Evolutionary conservation across 495 filamentous ascomycete genomes (phyloP).

Genomic region (Hypoxylon lienhwacheense): DNA sequence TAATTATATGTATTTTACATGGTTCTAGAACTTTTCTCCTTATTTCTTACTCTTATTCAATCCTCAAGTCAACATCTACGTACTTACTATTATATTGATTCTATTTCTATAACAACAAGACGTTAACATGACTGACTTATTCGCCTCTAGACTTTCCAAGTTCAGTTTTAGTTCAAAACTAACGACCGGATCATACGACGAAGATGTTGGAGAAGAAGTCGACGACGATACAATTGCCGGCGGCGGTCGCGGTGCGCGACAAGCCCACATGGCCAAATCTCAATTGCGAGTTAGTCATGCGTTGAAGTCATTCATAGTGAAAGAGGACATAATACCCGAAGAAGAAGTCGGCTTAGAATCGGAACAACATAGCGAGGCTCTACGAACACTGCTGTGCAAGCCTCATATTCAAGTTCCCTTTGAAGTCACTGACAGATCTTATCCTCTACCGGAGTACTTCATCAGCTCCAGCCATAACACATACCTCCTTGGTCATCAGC

Average conservation of each 20-base stretch:
- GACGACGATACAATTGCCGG: conserved; percentile 49
- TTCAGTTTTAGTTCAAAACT: conserved; percentile 40
- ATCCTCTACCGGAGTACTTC: conserved; percentile 58
- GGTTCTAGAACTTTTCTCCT: not conserved
- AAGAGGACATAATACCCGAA: conserved; percentile 42
- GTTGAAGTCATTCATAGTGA: conserved; percentile 47
- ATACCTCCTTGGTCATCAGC: conserved; percentile 58
- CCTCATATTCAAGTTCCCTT: conserved; percentile 50
- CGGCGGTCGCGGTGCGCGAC: conserved; percentile 49
- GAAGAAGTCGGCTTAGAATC: conserved; percentile 40
- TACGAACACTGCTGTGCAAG: conserved; percentile 46
- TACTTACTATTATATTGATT: not conserved
- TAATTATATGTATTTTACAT: no score
- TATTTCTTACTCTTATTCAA: not conserved
- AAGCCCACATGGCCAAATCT: conserved; percentile 43
- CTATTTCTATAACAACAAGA: not conserved
- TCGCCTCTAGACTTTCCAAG: conserved; percentile 36
- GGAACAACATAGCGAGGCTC: conserved; percentile 32
- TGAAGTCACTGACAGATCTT: conserved; percentile 45
- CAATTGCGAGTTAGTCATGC: conserved; percentile 52
- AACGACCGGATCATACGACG: conserved; percentile 39
- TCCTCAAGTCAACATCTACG: not conserved
- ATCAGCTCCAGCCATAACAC: conserved; percentile 56
- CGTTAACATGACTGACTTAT: conserved; percentile 17
- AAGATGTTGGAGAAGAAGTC: conserved; percentile 54